Percentiles rank a stretch among this genome's conserved stretches.
Conservation (phyloP, 305 asterid species). For the Fraxinus baroniana region DNA sequence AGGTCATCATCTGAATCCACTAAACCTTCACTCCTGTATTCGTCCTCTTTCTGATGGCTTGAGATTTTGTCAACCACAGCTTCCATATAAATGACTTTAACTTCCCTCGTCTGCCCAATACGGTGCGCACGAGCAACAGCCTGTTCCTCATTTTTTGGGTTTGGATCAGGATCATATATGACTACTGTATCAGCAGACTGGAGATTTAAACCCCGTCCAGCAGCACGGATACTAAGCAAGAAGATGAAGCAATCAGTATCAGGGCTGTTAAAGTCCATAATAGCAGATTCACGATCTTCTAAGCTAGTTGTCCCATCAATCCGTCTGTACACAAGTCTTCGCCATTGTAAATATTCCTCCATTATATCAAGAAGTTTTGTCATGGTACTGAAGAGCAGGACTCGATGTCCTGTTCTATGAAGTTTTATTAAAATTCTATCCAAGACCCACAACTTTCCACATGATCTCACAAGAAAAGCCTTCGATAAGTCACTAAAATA, state of each 20-base stretch:
- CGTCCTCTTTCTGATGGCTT: slow-evolving; percentile 95
- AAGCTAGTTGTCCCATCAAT: slow-evolving; percentile 97
- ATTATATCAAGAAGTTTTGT: slow-evolving; percentile 94
- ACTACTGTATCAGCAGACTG: slow-evolving; percentile 98
- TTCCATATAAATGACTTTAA: slow-evolving; percentile 95
- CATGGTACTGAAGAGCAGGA: slow-evolving; percentile 95
- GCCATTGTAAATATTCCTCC: slow-evolving; percentile 99
- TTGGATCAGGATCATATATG: slow-evolving; percentile 99
- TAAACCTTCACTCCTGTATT: slow-evolving; percentile 64
- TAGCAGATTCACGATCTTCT: slow-evolving; percentile 99
- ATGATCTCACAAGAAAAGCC: slow-evolving; percentile 94
- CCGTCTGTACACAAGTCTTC: slow-evolving; percentile 90
- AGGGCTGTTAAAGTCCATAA: slow-evolving; percentile 89
- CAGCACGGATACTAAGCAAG: slow-evolving; percentile 99
- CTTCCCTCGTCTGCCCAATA: slow-evolving; percentile 98
- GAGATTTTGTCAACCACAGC: slow-evolving; percentile 93
- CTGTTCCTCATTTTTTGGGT: slow-evolving; percentile 99
- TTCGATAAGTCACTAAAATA: slow-evolving; percentile 82
- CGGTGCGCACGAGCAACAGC: slow-evolving; percentile 99
- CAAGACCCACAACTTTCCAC: slow-evolving; percentile 95
- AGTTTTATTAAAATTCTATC: slow-evolving; percentile 91
- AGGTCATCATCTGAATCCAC: slow-evolving; percentile 97
- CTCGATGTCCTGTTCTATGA: slow-evolving; percentile 94
- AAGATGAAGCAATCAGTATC: slow-evolving; percentile 90
- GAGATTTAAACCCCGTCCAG: slow-evolving; percentile 97